phyloP scores from a whole-genome alignment of 2,329 filamentous ascomycete species.

The Lecanicillium sp. region DNA sequence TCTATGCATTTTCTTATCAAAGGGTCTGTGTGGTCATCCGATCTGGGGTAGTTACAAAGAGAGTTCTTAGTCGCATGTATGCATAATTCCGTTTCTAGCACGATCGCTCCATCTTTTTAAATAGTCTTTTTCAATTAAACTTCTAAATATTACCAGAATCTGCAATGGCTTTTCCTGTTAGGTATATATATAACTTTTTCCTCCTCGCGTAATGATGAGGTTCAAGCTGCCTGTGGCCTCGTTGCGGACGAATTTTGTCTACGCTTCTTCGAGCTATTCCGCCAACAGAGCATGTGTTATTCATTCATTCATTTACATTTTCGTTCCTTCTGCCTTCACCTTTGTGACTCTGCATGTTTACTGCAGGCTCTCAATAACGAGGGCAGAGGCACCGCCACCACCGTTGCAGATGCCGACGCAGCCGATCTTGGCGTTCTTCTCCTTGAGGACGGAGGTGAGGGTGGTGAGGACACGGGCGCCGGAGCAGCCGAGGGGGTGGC shows the following conservation, averaged over 20 bases:
- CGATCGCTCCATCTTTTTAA: background rate
- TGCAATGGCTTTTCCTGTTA: background rate
- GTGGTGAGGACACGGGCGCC: slow-evolving; percentile 92
- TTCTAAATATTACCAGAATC: slow-evolving; percentile 5
- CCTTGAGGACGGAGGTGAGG: slow-evolving; percentile 77
- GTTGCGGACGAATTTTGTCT: too few relatives aligned
- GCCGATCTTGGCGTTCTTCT: slow-evolving; percentile 91
- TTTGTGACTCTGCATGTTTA: slow-evolving; percentile 30
- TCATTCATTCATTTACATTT: slow-evolving; percentile 4
- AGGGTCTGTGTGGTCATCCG: too few relatives aligned
- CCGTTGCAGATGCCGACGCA: slow-evolving; percentile 97
- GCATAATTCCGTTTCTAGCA: background rate
- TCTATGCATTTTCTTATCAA: too few relatives aligned
- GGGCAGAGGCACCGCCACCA: slow-evolving; percentile 86
- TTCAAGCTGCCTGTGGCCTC: too few relatives aligned
- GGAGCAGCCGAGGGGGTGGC: slow-evolving; percentile 89
- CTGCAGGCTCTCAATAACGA: slow-evolving; percentile 76
- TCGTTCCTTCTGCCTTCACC: slow-evolving; percentile 2
- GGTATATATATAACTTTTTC: slow-evolving; percentile 1
- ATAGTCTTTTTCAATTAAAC: slow-evolving; percentile 9
- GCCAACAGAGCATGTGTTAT: background rate
- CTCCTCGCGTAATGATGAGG: background rate
- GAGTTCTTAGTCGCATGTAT: background rate
- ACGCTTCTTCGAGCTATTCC: too few relatives aligned
- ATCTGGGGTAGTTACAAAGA: too few relatives aligned